Evolutionary conservation across 2,329 filamentous ascomycete species (phyloP).

Genomic region (Colletotrichum sp.): DNA sequence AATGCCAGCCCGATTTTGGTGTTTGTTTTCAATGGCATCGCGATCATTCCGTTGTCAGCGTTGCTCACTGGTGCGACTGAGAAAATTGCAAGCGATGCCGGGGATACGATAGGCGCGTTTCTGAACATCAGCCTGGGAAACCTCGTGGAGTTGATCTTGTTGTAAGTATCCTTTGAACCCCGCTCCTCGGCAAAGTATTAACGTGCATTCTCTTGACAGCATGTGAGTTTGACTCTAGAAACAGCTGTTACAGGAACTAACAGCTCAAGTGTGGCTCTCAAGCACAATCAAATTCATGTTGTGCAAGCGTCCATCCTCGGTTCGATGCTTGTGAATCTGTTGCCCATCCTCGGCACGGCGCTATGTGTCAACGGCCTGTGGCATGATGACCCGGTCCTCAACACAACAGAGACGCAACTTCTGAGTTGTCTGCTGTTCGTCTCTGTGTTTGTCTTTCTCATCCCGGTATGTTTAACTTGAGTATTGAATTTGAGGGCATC

Average conservation of each 20-base stretch:
- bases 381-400: conserved; percentile 63
- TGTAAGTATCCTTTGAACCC: conserved; percentile 36
- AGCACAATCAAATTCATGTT: conserved; percentile 70
- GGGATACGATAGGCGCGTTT: conserved; percentile 63
- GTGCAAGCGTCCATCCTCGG: conserved; percentile 79
- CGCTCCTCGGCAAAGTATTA: accelerated
- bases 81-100: conserved; percentile 59
- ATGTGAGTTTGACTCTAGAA: conserved; percentile 31
- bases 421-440: conserved; percentile 40
- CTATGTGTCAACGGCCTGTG: conserved; percentile 73
- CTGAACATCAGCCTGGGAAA: conserved; percentile 69
- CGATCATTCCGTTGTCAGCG: conserved; percentile 63
- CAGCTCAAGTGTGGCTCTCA: conserved; percentile 49
- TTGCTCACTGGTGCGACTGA: conserved; percentile 65
- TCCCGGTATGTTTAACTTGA: conserved; percentile 32
- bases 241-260: conserved; percentile 15
- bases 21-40: conserved; percentile 66
- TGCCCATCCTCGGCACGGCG: conserved; percentile 78
- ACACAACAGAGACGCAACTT: conserved; percentile 36
- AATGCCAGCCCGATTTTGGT: conserved; percentile 42
- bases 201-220: conserved; percentile 25
- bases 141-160: conserved; percentile 66
- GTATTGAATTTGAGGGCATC: background rate
- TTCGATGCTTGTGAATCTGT: conserved; percentile 77
- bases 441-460: conserved; percentile 41